Evolutionary conservation across 2,329 filamentous ascomycete genomes (phyloP).

Genomic region (Chaetomiaceae sp.): DNA sequence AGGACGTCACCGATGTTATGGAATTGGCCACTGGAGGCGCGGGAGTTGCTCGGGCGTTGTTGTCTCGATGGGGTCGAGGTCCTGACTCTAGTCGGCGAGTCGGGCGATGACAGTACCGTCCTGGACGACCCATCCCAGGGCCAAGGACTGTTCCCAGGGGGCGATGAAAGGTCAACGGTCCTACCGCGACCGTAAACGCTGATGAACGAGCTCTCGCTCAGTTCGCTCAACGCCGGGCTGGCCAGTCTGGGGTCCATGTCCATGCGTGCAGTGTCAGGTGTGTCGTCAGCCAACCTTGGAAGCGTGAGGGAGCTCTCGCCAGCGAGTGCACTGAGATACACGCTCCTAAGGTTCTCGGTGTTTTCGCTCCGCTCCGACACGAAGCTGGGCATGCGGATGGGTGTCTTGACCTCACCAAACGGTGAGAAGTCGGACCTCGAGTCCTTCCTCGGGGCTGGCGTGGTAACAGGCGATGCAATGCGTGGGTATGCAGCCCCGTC

Average conservation of each 20-base stretch:
- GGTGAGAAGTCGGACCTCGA: constrained; percentile 17
- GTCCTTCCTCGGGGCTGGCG: constrained; percentile 23
- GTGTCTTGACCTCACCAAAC: constrained; percentile 33
- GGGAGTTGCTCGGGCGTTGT: constrained; percentile 30
- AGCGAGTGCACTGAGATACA: constrained; percentile 45
- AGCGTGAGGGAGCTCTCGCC: constrained; percentile 47
- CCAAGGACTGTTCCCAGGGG: constrained; percentile 25
- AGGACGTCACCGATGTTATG: constrained; percentile 45
- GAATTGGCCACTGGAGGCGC: constrained; percentile 33
- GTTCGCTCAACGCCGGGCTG: constrained; percentile 58
- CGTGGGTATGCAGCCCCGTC: constrained; percentile 35
- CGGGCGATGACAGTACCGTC: constrained; percentile 4
- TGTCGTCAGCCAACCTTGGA: constrained; percentile 42
- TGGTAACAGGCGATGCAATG: constrained; percentile 27
- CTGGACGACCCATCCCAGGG: constrained; percentile 20
- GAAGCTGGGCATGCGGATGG: constrained; percentile 61
- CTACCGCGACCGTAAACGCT: constrained; percentile 56
- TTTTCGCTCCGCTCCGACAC: constrained; percentile 55
- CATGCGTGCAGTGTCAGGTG: constrained; percentile 30
- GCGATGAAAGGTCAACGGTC: constrained; percentile 24
- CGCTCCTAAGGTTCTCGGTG: constrained; percentile 56
- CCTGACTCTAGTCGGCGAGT: constrained; percentile 13
- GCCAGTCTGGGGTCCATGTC: constrained; percentile 42
- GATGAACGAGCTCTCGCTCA: constrained; percentile 63
- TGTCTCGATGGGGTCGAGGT: constrained; percentile 24